These are phyloP conservation scores for Xylaria sp. DNA, from an alignment of 2,329 filamentous ascomycete species.

Conservation along the genomic window DNA sequence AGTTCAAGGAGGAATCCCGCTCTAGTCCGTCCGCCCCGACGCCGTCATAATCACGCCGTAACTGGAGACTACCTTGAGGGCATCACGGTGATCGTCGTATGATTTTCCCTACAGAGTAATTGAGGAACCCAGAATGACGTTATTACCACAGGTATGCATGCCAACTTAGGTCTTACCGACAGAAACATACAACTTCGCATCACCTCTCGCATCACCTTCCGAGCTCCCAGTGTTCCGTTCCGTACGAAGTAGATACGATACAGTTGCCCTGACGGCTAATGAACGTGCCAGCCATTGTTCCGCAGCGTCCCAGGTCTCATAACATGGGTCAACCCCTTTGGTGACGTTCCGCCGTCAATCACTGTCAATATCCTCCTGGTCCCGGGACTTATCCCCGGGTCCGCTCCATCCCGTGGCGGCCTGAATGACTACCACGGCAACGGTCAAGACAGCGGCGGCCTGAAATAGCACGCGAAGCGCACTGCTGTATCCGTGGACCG, in stretches of 20 bases:
- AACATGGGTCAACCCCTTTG: not conserved
- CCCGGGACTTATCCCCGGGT: slow-evolving; percentile 43
- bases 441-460: slow-evolving; percentile 40
- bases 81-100: not conserved
- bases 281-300: no score
- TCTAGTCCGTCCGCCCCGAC: not conserved
- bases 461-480: slow-evolving; percentile 44
- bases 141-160: not conserved
- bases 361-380: slow-evolving; percentile 38
- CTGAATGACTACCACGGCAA: slow-evolving; percentile 44
- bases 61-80: not conserved
- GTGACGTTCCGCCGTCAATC: not conserved
- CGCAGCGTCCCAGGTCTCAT: no score
- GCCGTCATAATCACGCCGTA: not conserved
- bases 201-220: not conserved
- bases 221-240: not conserved
- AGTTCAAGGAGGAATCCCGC: not conserved
- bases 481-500: slow-evolving; percentile 43
- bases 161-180: not conserved
- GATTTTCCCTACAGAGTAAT: not conserved
- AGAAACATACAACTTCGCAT: not conserved
- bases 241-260: not conserved
- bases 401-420: slow-evolving; percentile 48
- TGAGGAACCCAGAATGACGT: not conserved
- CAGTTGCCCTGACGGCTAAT: not conserved